A percentile compares a stretch with the other conserved stretches of the same genome.
These are phyloP conservation scores for Litchi chinensis DNA, from an alignment of 345 rosid genomes.

Conservation along the genomic window DNA sequence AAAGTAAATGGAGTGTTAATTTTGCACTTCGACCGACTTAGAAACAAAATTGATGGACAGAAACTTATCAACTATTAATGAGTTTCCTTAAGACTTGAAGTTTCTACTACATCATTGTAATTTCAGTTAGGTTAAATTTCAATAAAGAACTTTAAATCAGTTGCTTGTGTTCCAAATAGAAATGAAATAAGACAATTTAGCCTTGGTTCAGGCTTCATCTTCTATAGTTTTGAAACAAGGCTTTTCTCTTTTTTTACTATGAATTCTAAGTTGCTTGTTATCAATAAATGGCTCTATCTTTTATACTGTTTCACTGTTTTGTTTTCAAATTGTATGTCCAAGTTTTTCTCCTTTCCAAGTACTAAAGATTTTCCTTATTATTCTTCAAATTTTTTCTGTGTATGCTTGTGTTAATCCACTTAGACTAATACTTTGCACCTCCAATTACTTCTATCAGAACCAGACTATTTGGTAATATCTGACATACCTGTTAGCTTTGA, in stretches of 20 bases:
- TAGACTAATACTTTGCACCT: neutral
- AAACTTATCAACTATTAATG: neutral
- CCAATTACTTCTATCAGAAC: neutral
- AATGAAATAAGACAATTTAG: neutral
- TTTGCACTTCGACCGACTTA: neutral
- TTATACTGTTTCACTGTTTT: neutral
- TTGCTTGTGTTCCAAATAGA: neutral
- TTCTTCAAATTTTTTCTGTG: neutral
- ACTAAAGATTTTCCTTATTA: conserved; percentile 24
- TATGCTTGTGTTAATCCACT: neutral
- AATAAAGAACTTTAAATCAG: neutral
- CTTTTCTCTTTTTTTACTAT: neutral
- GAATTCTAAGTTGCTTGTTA: neutral
- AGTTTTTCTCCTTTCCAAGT: neutral
- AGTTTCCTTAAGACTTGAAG: neutral
- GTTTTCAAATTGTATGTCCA: neutral
- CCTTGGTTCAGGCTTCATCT: neutral
- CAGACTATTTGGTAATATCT: neutral
- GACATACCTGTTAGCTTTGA: neutral
- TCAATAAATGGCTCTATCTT: neutral
- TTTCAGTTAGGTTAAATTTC: neutral
- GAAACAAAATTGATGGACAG: neutral
- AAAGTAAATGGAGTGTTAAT: neutral
- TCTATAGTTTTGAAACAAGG: too few species aligned
- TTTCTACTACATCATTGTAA: neutral